Evolutionary conservation across 73 alveolate genomes (phyloP), one percentile per base, ranked within the genome.

Genomic region (Symbiodinium natans): DNA sequence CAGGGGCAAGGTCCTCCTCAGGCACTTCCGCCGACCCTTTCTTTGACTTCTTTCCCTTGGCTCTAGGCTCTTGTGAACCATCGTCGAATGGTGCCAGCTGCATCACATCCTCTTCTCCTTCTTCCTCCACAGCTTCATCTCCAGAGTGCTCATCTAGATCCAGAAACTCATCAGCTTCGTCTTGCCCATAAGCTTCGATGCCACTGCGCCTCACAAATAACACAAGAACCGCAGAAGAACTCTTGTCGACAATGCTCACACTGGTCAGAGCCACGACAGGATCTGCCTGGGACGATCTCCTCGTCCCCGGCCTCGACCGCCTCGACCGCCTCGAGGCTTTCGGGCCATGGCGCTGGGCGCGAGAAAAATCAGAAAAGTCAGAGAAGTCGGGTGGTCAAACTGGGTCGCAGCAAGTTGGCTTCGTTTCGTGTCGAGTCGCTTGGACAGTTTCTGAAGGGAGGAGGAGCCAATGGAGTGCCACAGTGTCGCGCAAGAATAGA

Each of bases 171-270:
- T 88, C 95, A 3, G 85, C 95, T 15, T 63, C 95, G 33, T 88
- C 95, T 48, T 88, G 85, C 4, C 95, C 95, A 41, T 88, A 88
- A 31, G 68, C 41, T 59, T 88, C 95, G 73, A 88, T 88, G 41
- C 95, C 95, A 13, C 41, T 63, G 34, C 86, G 68, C 95, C 95
- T 88, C 71, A 52, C 71, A 52, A 29, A 23, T 8, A 52, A 82
- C 3, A 36, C 27, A 48, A 48, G 17, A 48, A 48, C 63, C 23
- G 63, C 23, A 48, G 63, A 48, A 48, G 63, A n/a, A n/a, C 10
- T 19, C 2, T 25, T 71, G 41, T 27, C 83, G n/a, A 80, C 31
- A 46, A n/a, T 29, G 3, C 48, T n/a, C 42, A 31, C 40, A 8
- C 39, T 19, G 43, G 21, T 5, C 33, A 48, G 25, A 19, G 43